These are phyloP conservation scores for Kuraishia hungarica DNA, from an alignment of 805 yeast genomes.

Conservation along the genomic window DNA sequence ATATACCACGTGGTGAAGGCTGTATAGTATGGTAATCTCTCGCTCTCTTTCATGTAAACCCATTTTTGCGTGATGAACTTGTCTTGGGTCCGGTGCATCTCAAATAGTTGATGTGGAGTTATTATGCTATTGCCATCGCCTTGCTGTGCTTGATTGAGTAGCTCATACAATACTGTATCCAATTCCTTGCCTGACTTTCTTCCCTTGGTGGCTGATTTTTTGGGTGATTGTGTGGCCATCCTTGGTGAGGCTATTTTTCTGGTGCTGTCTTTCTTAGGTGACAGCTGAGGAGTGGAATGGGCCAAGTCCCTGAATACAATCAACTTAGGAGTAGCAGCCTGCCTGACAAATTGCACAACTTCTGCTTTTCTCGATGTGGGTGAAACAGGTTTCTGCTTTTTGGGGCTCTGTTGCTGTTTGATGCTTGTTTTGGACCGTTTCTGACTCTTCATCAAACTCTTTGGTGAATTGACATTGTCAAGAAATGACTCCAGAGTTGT, in stretches of 20 bases:
- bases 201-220: neutral
- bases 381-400: neutral
- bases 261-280: neutral
- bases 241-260: neutral
- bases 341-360: neutral
- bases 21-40: conserved; percentile 12
- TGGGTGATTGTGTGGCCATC: neutral
- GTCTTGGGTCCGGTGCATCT: neutral
- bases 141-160: neutral
- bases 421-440: neutral
- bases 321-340: neutral
- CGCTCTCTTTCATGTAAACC: conserved; percentile 5
- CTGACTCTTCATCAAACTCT: neutral
- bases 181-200: neutral
- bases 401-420: neutral
- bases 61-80: neutral
- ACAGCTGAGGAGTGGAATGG: neutral
- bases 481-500: neutral
- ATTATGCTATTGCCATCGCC: neutral
- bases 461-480: neutral
- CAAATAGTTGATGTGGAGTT: neutral
- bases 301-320: neutral
- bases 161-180: neutral
- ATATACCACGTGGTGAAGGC: conserved; percentile 21
- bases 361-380: neutral